phyloP scores from a whole-genome alignment of 495 filamentous ascomycete species.

The Aspergillus nidulans region DNA sequence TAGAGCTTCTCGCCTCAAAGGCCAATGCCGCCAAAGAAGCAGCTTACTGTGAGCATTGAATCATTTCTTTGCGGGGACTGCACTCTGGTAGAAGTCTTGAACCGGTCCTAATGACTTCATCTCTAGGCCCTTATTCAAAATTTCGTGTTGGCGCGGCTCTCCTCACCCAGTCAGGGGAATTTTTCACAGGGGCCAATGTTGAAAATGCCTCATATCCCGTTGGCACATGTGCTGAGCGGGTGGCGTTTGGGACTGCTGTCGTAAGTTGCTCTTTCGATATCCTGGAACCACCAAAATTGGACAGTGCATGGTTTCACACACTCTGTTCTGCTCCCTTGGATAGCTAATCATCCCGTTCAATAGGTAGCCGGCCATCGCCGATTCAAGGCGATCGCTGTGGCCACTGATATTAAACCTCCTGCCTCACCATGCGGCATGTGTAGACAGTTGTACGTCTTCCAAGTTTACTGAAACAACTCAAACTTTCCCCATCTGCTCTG shows the following conservation, averaged over 20 bases:
- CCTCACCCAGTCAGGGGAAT: slow-evolving; percentile 58
- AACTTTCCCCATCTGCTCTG: background rate
- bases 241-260: slow-evolving; percentile 78
- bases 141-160: slow-evolving; percentile 88
- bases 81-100: background rate
- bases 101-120: background rate
- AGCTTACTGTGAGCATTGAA: slow-evolving; percentile 65
- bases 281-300: background rate
- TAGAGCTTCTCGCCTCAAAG: slow-evolving; percentile 54
- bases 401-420: slow-evolving; percentile 71
- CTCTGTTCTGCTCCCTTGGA: background rate
- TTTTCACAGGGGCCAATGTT: slow-evolving; percentile 77
- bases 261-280: slow-evolving; percentile 28
- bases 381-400: slow-evolving; percentile 82
- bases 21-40: slow-evolving; percentile 61
- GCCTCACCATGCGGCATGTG: slow-evolving; percentile 72
- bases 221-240: slow-evolving; percentile 88
- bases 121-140: slow-evolving; percentile 78
- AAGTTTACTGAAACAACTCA: background rate
- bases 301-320: background rate
- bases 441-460: slow-evolving; percentile 35
- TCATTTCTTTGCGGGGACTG: background rate
- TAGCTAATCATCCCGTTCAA: background rate
- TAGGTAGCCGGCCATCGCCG: slow-evolving; percentile 57
- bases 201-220: slow-evolving; percentile 94